phyloP scores from a whole-genome alignment of 1,139 yeast species.

The Magnusiomyces ingens region DNA sequence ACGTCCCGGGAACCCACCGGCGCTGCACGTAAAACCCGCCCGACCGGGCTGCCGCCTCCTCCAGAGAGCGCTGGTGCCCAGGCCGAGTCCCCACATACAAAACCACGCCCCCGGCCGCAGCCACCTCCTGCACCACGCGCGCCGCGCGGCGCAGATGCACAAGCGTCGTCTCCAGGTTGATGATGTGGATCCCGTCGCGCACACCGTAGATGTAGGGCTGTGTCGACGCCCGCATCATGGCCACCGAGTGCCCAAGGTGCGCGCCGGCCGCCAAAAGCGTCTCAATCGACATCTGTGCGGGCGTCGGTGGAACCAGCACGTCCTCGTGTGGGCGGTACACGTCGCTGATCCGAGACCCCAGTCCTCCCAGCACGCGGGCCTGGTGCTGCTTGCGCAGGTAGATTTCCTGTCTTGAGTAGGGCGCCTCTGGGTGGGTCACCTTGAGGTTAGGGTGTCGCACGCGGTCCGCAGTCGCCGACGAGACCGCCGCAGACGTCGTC shows the following conservation, averaged over 20 bases:
- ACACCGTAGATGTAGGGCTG: constrained; percentile 85
- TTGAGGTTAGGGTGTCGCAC: constrained; percentile 35
- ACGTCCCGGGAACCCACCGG: constrained; percentile 93
- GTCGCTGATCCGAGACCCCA: constrained; percentile 61
- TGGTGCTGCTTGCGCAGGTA: constrained; percentile 62
- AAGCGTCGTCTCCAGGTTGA: constrained; percentile 80
- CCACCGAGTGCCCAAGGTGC: constrained; percentile 84
- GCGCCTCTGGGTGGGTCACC: constrained; percentile 35
- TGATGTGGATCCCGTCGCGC: constrained; percentile 81
- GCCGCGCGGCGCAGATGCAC: constrained; percentile 71
- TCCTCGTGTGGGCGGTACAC: constrained; percentile 69
- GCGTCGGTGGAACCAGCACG: constrained; percentile 49
- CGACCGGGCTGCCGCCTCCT: constrained; percentile 70
- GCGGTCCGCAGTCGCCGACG: neutral
- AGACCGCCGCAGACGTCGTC: neutral
- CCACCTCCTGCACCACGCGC: constrained; percentile 70
- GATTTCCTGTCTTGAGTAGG: constrained; percentile 71
- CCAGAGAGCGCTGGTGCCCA: constrained; percentile 69
- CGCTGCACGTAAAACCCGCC: constrained; percentile 75
- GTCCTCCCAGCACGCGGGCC: constrained; percentile 43
- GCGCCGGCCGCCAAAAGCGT: constrained; percentile 86
- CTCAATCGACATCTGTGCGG: constrained; percentile 54
- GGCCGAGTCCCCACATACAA: constrained; percentile 79
- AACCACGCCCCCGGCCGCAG: constrained; percentile 77
- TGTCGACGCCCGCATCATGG: constrained; percentile 75